A percentile compares a stretch with the other conserved stretches of the same genome.
Conservation (phyloP, 164 flowering plant genomes). For the Cinnamomum chago region DNA sequence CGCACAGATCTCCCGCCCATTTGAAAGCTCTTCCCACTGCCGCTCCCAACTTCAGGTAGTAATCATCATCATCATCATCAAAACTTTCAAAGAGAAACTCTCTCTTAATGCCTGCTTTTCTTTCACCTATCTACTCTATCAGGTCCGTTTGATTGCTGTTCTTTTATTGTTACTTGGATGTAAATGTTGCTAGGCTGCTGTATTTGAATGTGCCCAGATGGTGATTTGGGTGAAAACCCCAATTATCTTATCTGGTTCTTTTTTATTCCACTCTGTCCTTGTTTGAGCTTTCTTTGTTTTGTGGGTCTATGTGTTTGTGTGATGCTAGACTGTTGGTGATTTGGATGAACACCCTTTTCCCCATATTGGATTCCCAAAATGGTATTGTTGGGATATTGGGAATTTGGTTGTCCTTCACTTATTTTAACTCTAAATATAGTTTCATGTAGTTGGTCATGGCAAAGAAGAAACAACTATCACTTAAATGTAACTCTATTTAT, state of each 20-base stretch:
- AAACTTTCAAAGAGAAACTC: background rate
- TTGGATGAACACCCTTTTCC: no score
- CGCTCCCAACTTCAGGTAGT: slow-evolving; percentile 15
- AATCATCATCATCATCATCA: background rate
- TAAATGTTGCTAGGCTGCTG: background rate
- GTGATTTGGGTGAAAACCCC: background rate
- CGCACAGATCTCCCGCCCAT: background rate
- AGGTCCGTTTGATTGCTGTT: background rate
- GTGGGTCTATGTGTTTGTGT: no score
- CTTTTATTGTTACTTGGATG: background rate
- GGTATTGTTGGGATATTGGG: no score
- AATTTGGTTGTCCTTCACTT: no score
- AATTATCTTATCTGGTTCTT: background rate
- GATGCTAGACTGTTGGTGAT: no score
- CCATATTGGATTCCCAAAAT: no score
- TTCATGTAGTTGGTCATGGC: no score
- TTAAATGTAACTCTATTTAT: no score
- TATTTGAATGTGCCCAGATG: background rate
- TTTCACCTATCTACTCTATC: background rate
- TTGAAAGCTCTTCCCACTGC: background rate
- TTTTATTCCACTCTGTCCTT: background rate
- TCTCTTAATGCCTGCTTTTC: background rate
- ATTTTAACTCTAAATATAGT: no score
- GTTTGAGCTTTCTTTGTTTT: no score
- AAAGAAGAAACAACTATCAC: no score